A percentile compares a stretch with the other conserved stretches of the same genome.
phyloP scores from a whole-genome alignment of 2,329 filamentous ascomycete genomes.

The Stromatinia cepivora region DNA sequence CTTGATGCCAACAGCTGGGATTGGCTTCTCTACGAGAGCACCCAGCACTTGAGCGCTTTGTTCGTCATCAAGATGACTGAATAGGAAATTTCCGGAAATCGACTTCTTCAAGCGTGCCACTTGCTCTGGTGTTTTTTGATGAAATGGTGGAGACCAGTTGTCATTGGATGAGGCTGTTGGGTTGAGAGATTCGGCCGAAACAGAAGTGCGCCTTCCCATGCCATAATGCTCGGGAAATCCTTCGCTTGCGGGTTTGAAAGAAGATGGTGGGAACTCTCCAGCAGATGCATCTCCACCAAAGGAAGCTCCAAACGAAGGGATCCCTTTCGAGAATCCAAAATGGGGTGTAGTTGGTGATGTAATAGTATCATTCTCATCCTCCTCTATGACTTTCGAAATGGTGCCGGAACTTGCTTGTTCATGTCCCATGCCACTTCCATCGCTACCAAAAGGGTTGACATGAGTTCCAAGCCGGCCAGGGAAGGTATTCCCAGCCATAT shows the following conservation, averaged over 20 bases:
- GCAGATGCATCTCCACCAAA: constrained; percentile 51
- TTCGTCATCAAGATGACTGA: constrained; percentile 92
- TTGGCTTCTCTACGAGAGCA: constrained; percentile 90
- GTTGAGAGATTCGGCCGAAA: constrained; percentile 94
- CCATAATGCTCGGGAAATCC: constrained; percentile 92
- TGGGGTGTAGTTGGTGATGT: constrained; percentile 70
- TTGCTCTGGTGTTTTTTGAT: constrained; percentile 82
- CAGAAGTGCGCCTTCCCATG: constrained; percentile 87
- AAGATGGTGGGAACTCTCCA: constrained; percentile 48
- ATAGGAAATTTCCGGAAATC: constrained; percentile 88
- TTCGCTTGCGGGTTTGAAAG: constrained; percentile 49
- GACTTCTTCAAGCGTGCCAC: constrained; percentile 74
- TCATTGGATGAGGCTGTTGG: constrained; percentile 80
- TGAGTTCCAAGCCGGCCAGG: constrained; percentile 69
- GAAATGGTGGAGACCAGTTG: constrained; percentile 85
- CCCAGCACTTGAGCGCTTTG: constrained; percentile 84
- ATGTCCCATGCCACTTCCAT: constrained; percentile 38
- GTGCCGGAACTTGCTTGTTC: constrained; percentile 53
- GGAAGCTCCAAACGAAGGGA: constrained; percentile 39
- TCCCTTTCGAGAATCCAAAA: constrained; percentile 50
- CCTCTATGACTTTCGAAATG: constrained; percentile 48
- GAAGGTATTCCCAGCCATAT: constrained; percentile 75
- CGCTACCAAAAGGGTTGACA: constrained; percentile 71
- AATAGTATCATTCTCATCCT: constrained; percentile 73
- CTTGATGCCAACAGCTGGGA: constrained; percentile 84